A percentile compares a stretch with the other conserved stretches of the same genome.
These are phyloP conservation scores for Davidsoniella eucalypti DNA, from an alignment of 2,329 filamentous ascomycete genomes.

Conservation along the genomic window DNA sequence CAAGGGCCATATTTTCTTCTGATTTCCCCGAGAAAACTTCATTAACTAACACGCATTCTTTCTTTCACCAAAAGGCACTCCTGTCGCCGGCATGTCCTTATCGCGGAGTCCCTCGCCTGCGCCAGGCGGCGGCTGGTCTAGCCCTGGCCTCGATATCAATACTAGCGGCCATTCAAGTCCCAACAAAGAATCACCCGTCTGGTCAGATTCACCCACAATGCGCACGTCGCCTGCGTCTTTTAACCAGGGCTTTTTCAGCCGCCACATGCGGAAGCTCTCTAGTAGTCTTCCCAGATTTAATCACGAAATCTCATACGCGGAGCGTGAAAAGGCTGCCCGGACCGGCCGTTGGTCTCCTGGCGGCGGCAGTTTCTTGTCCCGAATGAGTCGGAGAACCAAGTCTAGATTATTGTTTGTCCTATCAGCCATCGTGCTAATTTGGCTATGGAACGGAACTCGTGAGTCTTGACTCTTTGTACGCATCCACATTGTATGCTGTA, in stretches of 20 bases:
- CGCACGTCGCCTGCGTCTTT: conserved; percentile 58
- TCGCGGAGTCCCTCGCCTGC: conserved; percentile 78
- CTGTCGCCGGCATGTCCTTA: conserved; percentile 54
- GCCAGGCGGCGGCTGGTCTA: conserved; percentile 76
- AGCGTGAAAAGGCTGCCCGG: conserved; percentile 61
- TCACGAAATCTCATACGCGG: conserved; percentile 37
- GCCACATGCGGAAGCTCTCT: conserved; percentile 68
- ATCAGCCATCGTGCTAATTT: conserved; percentile 41
- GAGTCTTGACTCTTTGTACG: conserved; percentile 25
- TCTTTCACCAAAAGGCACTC: conserved; percentile 29
- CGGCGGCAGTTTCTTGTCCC: conserved; percentile 30
- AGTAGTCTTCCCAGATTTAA: conserved; percentile 62
- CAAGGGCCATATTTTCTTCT: too few relatives aligned
- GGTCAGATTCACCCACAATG: conserved; percentile 10
- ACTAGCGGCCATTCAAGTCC: conserved; percentile 54
- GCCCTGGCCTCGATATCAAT: conserved; percentile 58
- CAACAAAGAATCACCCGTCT: conserved; percentile 10
- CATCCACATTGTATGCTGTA: not conserved
- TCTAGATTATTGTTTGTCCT: conserved; percentile 43
- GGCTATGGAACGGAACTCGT: conserved; percentile 59
- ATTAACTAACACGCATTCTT: conserved; percentile 5
- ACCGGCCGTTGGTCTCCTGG: conserved; percentile 26
- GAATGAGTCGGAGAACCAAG: conserved; percentile 49
- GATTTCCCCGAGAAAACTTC: not conserved
- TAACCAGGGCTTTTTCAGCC: conserved; percentile 73